Evolutionary conservation across 2,329 filamentous ascomycete species (phyloP).

Genomic region (Mollisia scopiformis): DNA sequence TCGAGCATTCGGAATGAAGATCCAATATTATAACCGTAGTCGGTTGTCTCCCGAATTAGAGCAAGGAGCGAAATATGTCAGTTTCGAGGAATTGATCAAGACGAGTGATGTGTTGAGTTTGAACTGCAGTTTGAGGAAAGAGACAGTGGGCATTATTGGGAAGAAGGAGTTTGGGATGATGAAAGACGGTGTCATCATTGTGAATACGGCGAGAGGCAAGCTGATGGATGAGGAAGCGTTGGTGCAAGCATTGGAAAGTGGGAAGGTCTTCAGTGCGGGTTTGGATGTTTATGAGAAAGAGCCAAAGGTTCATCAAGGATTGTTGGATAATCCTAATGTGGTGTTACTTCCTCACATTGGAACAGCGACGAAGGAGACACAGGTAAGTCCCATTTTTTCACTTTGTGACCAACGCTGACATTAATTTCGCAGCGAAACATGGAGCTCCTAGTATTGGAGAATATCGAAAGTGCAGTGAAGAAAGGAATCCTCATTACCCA

Average conservation of each 20-base stretch:
- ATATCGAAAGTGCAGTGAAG: constrained; percentile 64
- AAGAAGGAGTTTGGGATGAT: constrained; percentile 70
- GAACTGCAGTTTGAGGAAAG: constrained; percentile 70
- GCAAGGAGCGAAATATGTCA: constrained; percentile 63
- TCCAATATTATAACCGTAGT: constrained; percentile 74
- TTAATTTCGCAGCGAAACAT: constrained; percentile 52
- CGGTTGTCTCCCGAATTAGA: constrained; percentile 56
- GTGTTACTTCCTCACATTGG: constrained; percentile 83
- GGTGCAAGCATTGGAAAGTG: constrained; percentile 71
- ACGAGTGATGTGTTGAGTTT: constrained; percentile 76
- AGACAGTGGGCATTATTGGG: constrained; percentile 73
- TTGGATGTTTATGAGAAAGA: constrained; percentile 84
- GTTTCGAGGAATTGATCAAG: constrained; percentile 70
- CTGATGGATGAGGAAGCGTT: constrained; percentile 80
- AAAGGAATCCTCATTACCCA: constrained; percentile 64
- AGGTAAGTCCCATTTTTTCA: constrained; percentile 21
- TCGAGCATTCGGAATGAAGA: constrained; percentile 72
- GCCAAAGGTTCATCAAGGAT: constrained; percentile 71
- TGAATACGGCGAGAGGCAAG: constrained; percentile 81
- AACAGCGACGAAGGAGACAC: constrained; percentile 70
- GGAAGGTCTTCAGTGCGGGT: constrained; percentile 68
- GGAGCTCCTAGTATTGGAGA: constrained; percentile 76
- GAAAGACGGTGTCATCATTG: constrained; percentile 76
- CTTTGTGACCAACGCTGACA: constrained; percentile 2
- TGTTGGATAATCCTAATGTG: constrained; percentile 72